A percentile compares a stretch with the other conserved stretches of the same genome.
phyloP scores from a whole-genome alignment of 768 basidiomycete genomes.

The Peribolospora baueri region DNA sequence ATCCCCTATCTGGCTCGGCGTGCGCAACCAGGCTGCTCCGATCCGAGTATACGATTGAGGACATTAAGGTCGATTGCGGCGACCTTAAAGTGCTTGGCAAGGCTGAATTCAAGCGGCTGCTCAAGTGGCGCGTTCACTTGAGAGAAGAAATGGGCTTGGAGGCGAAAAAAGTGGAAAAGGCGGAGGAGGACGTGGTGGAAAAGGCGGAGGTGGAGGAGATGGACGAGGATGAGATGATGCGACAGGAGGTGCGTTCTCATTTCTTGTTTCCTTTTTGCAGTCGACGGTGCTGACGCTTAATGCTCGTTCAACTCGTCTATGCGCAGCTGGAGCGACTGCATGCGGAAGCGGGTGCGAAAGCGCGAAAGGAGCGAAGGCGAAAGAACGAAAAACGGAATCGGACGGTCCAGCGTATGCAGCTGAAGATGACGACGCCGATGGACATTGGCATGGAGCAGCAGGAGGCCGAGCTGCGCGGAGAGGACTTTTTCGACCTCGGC shows the following conservation, averaged over 20 bases:
- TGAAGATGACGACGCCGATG: slow-evolving; percentile 91
- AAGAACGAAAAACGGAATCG: slow-evolving; percentile 70
- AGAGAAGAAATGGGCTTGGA: slow-evolving; percentile 87
- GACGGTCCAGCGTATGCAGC: slow-evolving; percentile 80
- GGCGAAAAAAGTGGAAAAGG: slow-evolving; percentile 37
- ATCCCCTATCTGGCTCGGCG: not conserved
- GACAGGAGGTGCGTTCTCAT: slow-evolving; percentile 42
- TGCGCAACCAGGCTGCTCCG: slow-evolving; percentile 37
- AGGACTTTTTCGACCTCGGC: slow-evolving; percentile 70
- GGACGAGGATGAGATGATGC: slow-evolving; percentile 72
- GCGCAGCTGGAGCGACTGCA: slow-evolving; percentile 58
- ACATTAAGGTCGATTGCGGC: slow-evolving; percentile 56
- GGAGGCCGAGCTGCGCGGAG: slow-evolving; percentile 44
- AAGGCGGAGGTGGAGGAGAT: slow-evolving; percentile 22
- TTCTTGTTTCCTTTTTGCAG: not conserved
- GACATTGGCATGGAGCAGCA: slow-evolving; percentile 76
- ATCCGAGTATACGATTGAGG: slow-evolving; percentile 44
- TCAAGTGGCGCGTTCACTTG: slow-evolving; percentile 71
- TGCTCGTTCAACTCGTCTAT: not conserved
- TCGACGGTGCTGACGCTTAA: slow-evolving; percentile 2
- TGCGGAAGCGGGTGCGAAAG: slow-evolving; percentile 41
- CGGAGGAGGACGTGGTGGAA: slow-evolving; percentile 47
- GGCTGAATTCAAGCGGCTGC: slow-evolving; percentile 76
- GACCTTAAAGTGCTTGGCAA: slow-evolving; percentile 95
- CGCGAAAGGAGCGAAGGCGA: slow-evolving; percentile 56